A percentile compares a stretch with the other conserved stretches of the same genome.
phyloP scores from a whole-genome alignment of 1,284 basidiomycete species.

The Ustilago hordei region DNA sequence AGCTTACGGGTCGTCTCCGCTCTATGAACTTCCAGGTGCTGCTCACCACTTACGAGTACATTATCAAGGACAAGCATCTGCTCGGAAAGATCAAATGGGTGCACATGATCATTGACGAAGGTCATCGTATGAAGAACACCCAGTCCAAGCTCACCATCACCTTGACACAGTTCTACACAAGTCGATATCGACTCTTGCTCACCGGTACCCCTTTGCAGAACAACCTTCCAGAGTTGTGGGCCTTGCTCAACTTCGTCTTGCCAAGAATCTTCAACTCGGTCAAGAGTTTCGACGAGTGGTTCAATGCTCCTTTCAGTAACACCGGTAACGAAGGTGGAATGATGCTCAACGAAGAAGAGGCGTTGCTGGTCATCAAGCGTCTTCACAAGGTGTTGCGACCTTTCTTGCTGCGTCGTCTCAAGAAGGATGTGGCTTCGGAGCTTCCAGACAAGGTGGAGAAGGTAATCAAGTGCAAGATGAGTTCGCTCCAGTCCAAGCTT shows the following conservation, averaged over 20 bases:
- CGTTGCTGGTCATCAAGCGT: conserved; percentile 94
- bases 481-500: conserved; percentile 89
- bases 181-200: conserved; percentile 92
- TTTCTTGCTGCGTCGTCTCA: conserved; percentile 93
- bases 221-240: conserved; percentile 98
- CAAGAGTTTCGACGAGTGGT: conserved; percentile 99
- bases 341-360: conserved; percentile 99
- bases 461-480: conserved; percentile 98
- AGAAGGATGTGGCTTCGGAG: conserved; percentile 98
- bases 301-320: conserved; percentile 99
- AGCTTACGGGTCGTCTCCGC: conserved; percentile 59
- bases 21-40: conserved; percentile 68
- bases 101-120: conserved; percentile 73
- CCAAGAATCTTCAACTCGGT: conserved; percentile 99
- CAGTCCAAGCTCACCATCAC: conserved; percentile 94
- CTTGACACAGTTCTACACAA: conserved; percentile 91
- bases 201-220: conserved; percentile 99
- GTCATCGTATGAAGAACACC: conserved; percentile 99
- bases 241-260: conserved; percentile 95
- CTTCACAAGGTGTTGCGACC: conserved; percentile 98
- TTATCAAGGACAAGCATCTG: conserved; percentile 70
- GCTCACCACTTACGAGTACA: conserved; percentile 69
- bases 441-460: conserved; percentile 99
- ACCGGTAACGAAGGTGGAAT: conserved; percentile 84
- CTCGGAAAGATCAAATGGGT: conserved; percentile 70